Evolutionary conservation across 179 eudicot genomes (phyloP).

Genomic region (Carnegiea gigantea): DNA sequence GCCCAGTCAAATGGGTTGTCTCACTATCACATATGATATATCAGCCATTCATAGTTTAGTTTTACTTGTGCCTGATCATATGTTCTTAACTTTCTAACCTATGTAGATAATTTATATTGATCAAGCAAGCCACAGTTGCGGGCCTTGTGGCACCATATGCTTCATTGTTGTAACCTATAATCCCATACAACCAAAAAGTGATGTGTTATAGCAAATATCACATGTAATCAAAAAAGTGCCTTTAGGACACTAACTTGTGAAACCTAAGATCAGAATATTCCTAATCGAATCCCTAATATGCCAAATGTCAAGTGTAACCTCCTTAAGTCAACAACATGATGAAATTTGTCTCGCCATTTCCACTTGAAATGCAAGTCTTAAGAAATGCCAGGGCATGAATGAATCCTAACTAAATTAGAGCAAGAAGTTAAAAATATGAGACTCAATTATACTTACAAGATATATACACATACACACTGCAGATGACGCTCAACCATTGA

Average conservation of each 20-base stretch:
- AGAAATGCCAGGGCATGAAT: not conserved
- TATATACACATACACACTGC: conserved; percentile 25
- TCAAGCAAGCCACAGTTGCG: not conserved
- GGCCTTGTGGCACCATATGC: not conserved
- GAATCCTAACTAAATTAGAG: not conserved
- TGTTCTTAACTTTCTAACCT: not conserved
- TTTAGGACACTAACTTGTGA: too few relatives aligned
- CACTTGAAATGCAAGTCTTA: not conserved
- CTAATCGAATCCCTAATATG: not conserved
- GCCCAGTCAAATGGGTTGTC: conserved; percentile 4
- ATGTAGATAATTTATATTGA: not conserved
- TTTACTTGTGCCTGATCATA: not conserved
- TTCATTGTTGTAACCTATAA: not conserved
- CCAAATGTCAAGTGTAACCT: not conserved
- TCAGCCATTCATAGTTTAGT: not conserved
- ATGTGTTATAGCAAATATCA: too few relatives aligned
- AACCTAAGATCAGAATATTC: too few relatives aligned
- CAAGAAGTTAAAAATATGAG: not conserved
- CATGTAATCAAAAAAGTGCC: too few relatives aligned
- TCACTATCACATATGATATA: not conserved
- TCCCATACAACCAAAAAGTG: not conserved
- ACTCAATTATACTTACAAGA: conserved; percentile 30
- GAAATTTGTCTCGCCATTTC: not conserved
- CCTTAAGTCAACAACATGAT: not conserved
- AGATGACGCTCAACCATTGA: conserved; percentile 56